These are phyloP conservation scores for Vachellia pachyceras DNA, from an alignment of 306 rosid genomes.

Conservation along the genomic window DNA sequence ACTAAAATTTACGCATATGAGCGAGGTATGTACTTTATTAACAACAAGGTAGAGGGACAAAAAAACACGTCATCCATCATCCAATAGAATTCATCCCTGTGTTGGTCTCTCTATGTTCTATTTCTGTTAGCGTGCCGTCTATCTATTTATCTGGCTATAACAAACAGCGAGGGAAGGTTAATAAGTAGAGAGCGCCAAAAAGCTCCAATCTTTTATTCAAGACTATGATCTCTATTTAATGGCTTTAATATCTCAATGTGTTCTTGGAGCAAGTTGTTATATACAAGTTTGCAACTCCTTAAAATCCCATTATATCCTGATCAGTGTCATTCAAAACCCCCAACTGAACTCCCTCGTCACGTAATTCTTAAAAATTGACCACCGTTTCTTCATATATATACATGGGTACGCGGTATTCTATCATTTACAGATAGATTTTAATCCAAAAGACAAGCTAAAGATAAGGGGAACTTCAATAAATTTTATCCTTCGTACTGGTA, in stretches of 20 bases:
- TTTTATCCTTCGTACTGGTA: background rate
- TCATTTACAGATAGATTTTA: background rate
- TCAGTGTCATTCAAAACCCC: conserved; percentile 4
- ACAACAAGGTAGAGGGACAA: conserved; percentile 5
- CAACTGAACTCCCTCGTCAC: background rate
- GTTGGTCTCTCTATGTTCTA: background rate
- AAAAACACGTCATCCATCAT: background rate
- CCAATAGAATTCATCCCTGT: conserved; percentile 18
- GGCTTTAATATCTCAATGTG: conserved; percentile 24
- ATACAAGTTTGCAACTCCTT: background rate
- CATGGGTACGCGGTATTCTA: background rate
- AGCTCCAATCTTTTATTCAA: conserved; percentile 10
- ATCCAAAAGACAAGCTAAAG: background rate
- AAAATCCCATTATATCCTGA: conserved; percentile 11
- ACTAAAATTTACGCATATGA: background rate
- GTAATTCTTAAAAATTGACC: conserved; percentile 16
- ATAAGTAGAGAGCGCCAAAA: conserved; percentile 1
- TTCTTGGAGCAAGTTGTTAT: background rate
- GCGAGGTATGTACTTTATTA: background rate
- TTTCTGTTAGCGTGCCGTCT: conserved; percentile 7
- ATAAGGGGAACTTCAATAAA: background rate
- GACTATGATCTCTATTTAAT: background rate
- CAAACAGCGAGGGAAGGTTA: background rate
- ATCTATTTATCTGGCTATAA: background rate
- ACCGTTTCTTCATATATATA: background rate